Evolutionary conservation across 1,139 yeast species (phyloP).

Genomic region (Taphrina pruni): DNA sequence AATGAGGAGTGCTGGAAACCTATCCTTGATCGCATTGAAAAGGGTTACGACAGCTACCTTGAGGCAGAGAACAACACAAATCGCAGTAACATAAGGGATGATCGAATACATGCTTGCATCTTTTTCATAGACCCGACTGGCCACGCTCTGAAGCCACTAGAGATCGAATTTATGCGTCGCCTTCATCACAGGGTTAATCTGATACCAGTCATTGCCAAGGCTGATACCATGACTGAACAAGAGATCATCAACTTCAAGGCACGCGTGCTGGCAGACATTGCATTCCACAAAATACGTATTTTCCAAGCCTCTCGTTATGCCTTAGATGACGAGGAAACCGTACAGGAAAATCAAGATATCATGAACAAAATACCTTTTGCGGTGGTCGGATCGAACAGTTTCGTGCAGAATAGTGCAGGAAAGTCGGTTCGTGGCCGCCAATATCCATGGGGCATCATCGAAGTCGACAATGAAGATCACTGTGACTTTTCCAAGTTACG

Average conservation of each 20-base stretch:
- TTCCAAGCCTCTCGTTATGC: constrained; percentile 82
- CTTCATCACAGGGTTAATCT: constrained; percentile 90
- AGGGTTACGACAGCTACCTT: constrained; percentile 82
- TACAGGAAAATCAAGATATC: constrained; percentile 67
- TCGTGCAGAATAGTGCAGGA: constrained; percentile 76
- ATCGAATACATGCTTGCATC: constrained; percentile 83
- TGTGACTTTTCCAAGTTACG: constrained; percentile 91
- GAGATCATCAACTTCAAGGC: constrained; percentile 78
- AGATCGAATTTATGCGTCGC: constrained; percentile 84
- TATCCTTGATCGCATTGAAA: constrained; percentile 85
- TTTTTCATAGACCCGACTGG: constrained; percentile 98
- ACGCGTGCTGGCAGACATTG: constrained; percentile 61
- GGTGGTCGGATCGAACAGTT: constrained; percentile 84
- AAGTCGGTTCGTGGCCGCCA: constrained; percentile 85
- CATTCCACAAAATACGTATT: constrained; percentile 73
- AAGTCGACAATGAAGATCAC: constrained; percentile 92
- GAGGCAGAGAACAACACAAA: constrained; percentile 88
- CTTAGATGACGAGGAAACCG: constrained; percentile 85
- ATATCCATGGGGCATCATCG: constrained; percentile 98
- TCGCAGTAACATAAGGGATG: constrained; percentile 72
- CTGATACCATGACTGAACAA: constrained; percentile 89
- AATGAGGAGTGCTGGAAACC: constrained; percentile 91
- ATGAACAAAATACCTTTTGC: constrained; percentile 86
- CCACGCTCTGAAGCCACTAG: constrained; percentile 86
- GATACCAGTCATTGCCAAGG: constrained; percentile 92